These are phyloP conservation scores for Petunia hybrid DNA, from an alignment of 305 asterid genomes.

Conservation along the genomic window DNA sequence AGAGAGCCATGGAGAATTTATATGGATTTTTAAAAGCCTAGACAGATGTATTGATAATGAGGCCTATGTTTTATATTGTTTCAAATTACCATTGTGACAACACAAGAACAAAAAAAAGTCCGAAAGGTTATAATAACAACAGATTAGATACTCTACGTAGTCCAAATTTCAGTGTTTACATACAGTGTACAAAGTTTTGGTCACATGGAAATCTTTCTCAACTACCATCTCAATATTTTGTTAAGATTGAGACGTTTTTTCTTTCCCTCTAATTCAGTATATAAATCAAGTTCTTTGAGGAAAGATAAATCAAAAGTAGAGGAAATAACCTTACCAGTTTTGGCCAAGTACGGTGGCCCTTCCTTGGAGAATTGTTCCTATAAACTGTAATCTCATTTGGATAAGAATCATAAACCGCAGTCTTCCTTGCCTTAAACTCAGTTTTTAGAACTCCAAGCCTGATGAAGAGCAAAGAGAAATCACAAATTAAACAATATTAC, in stretches of 20 bases:
- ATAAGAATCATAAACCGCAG: conserved; percentile 36
- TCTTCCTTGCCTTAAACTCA: conserved; percentile 38
- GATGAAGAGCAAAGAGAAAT: conserved; percentile 17
- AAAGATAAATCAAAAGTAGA: not conserved
- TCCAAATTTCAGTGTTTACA: not conserved
- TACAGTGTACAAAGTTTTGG: no score
- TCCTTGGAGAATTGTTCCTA: not conserved
- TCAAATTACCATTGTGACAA: not conserved
- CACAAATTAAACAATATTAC: not conserved
- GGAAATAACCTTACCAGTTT: conserved; percentile 40
- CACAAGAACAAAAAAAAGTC: not conserved
- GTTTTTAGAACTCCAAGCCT: conserved; percentile 59
- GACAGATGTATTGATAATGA: not conserved
- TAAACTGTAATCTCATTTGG: not conserved
- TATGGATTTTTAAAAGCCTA: not conserved
- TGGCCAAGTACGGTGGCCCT: conserved; percentile 40
- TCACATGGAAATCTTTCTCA: not conserved
- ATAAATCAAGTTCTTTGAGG: not conserved
- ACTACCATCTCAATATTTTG: not conserved
- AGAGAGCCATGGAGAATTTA: not conserved
- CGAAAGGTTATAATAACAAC: not conserved
- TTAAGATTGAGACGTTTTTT: not conserved
- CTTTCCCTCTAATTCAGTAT: not conserved
- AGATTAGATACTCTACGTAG: not conserved
- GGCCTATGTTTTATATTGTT: not conserved